These are phyloP conservation scores for Porphyrellus cyaneotinctus DNA, from an alignment of 768 basidiomycete species.

Conservation along the genomic window DNA sequence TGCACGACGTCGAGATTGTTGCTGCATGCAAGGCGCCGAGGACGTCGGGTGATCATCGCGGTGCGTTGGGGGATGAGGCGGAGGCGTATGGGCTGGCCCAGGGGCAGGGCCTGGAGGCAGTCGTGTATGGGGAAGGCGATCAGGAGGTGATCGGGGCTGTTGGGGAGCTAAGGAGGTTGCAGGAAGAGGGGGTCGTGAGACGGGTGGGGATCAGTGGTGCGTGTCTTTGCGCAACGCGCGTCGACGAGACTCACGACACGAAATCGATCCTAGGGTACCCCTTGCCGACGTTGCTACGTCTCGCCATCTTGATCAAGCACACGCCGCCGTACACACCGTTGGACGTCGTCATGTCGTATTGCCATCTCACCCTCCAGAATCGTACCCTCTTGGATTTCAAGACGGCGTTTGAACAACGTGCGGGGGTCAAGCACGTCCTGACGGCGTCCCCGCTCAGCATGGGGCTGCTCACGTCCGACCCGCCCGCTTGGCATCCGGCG, in stretches of 20 bases:
- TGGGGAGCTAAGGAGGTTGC: constrained; percentile 58
- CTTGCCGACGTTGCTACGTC: constrained; percentile 76
- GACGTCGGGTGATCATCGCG: constrained; percentile 50
- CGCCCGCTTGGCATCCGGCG: constrained; percentile 78
- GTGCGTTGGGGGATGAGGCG: constrained; percentile 51
- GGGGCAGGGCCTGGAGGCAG: constrained; percentile 56
- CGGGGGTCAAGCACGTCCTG: constrained; percentile 62
- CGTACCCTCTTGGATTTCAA: constrained; percentile 53
- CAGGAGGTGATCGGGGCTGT: constrained; percentile 65
- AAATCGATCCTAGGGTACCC: constrained; percentile 56
- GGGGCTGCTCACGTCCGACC: constrained; percentile 62
- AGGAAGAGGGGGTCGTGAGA: constrained; percentile 68
- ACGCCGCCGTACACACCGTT: constrained; percentile 65
- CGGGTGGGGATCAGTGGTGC: constrained; percentile 78
- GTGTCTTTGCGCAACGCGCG: background rate
- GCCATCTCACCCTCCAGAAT: constrained; percentile 76
- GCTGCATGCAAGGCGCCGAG: constrained; percentile 48
- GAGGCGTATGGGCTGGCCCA: constrained; percentile 60
- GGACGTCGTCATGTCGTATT: constrained; percentile 78
- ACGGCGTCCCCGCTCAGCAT: constrained; percentile 83
- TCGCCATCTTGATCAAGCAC: constrained; percentile 69
- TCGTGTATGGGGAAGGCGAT: constrained; percentile 65
- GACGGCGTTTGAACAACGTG: constrained; percentile 54
- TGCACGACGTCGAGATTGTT: constrained; percentile 85
- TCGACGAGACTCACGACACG: background rate